A percentile compares a stretch with the other conserved stretches of the same genome.
Evolutionary conservation across 306 rosid species (phyloP).

Genomic region (Elaeagnus macrophylla): DNA sequence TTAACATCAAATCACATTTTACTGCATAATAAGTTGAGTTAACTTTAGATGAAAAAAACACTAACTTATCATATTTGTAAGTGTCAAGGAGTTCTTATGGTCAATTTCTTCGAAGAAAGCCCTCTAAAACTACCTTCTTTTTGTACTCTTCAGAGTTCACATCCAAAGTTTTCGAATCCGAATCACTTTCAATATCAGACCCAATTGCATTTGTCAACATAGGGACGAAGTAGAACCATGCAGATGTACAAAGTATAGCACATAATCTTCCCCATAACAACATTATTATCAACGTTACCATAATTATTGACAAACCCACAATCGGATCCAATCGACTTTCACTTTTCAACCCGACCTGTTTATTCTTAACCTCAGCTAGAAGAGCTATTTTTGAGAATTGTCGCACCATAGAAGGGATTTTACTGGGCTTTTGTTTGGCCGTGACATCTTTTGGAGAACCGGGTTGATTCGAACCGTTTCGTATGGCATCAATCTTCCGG

Average conservation of each 20-base stretch:
- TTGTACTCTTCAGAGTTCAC: conserved; percentile 22
- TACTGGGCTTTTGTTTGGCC: too few species aligned
- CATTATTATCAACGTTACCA: conserved; percentile 45
- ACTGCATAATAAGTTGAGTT: not conserved
- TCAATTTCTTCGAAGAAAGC: conserved; percentile 26
- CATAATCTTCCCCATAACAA: conserved; percentile 56
- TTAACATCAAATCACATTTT: not conserved
- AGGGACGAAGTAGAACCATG: conserved; percentile 50
- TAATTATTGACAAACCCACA: conserved; percentile 41
- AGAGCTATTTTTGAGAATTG: too few species aligned
- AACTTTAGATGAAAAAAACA: not conserved
- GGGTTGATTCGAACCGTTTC: too few species aligned
- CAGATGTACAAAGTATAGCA: conserved; percentile 59
- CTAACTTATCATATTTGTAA: not conserved
- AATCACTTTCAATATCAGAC: not conserved
- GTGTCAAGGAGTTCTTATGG: conserved; percentile 6
- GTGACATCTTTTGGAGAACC: too few species aligned
- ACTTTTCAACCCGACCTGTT: too few species aligned
- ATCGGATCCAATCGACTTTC: conserved; percentile 12
- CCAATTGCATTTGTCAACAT: conserved; percentile 14
- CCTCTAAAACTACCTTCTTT: conserved; percentile 31
- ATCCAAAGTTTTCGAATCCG: not conserved
- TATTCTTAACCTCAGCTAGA: too few species aligned
- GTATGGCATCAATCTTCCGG: too few species aligned
- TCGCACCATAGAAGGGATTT: too few species aligned